Conservation (phyloP, 73 alveolate species). For the Symbiodinium pilosum region DNA sequence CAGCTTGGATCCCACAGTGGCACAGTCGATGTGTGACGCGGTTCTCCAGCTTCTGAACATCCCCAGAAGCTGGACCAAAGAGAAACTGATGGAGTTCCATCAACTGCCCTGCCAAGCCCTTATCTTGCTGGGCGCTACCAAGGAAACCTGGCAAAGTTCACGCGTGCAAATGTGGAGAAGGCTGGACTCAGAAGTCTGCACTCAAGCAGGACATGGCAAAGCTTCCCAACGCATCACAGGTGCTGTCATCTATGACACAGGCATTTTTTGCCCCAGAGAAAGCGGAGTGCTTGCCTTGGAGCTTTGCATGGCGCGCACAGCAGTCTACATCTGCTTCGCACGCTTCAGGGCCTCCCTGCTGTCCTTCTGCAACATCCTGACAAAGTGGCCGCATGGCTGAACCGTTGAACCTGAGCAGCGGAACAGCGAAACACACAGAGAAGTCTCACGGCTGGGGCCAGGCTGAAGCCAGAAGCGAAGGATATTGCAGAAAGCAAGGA, state of each 20-base stretch:
- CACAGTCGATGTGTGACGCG: slow-evolving; percentile 68
- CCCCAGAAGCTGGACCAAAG: too few species aligned
- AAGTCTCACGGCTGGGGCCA: background rate
- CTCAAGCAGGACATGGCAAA: background rate
- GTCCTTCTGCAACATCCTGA: slow-evolving; percentile 64
- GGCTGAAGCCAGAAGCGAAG: slow-evolving; percentile 82
- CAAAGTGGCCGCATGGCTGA: slow-evolving; percentile 60
- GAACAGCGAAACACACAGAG: too few species aligned
- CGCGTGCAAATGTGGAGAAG: slow-evolving; percentile 60
- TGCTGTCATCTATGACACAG: slow-evolving; percentile 72
- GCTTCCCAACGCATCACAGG: slow-evolving; percentile 6
- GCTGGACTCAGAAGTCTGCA: background rate
- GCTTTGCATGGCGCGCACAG: background rate
- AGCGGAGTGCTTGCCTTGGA: slow-evolving; percentile 27
- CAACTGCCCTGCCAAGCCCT: slow-evolving; percentile 31
- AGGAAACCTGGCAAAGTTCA: slow-evolving; percentile 58
- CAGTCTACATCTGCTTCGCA: too few species aligned
- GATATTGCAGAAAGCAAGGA: slow-evolving; percentile 65
- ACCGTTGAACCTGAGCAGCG: too few species aligned
- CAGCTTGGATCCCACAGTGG: slow-evolving; percentile 50
- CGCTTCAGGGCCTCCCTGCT: slow-evolving; percentile 12
- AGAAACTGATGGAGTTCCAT: too few species aligned
- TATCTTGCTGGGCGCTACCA: background rate
- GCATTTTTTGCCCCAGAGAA: slow-evolving; percentile 50
- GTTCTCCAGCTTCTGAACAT: slow-evolving; percentile 60